Conservation (phyloP, 2,329 filamentous ascomycete species). For the Pseudogymnoascus sp. region DNA sequence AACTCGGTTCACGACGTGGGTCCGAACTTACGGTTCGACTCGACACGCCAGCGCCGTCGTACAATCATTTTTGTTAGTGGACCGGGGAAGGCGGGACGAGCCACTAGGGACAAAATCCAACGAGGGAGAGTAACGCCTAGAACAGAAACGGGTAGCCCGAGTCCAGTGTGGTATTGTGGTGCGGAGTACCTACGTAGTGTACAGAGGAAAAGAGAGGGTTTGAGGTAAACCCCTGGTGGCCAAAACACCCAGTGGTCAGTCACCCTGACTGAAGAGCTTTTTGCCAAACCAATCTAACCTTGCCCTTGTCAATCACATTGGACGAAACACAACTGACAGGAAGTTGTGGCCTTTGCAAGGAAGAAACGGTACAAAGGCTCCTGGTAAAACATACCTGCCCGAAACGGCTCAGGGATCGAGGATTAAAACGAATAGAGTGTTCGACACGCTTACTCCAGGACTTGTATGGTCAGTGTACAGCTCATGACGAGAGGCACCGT, state of each 20-base stretch:
- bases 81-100: constrained; percentile 6
- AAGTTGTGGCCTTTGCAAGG: background rate
- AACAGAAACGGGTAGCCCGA: background rate
- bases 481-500: background rate
- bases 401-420: background rate
- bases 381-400: background rate
- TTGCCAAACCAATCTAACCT: background rate
- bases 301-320: constrained; percentile 1
- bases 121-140: background rate
- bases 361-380: background rate
- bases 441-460: background rate
- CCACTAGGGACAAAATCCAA: background rate
- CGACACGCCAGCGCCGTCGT: background rate
- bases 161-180: background rate
- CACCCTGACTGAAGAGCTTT: background rate
- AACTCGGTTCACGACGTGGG: background rate
- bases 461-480: background rate
- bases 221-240: background rate
- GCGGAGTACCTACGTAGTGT: background rate
- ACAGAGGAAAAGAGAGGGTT: background rate
- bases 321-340: background rate
- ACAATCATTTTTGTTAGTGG: background rate
- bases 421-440: background rate
- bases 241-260: background rate
- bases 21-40: background rate